Percentiles rank a stretch among this genome's conserved stretches.
These are phyloP conservation scores for Tolypocladium pustulatum DNA, from an alignment of 2,329 filamentous ascomycete species.

Conservation along the genomic window DNA sequence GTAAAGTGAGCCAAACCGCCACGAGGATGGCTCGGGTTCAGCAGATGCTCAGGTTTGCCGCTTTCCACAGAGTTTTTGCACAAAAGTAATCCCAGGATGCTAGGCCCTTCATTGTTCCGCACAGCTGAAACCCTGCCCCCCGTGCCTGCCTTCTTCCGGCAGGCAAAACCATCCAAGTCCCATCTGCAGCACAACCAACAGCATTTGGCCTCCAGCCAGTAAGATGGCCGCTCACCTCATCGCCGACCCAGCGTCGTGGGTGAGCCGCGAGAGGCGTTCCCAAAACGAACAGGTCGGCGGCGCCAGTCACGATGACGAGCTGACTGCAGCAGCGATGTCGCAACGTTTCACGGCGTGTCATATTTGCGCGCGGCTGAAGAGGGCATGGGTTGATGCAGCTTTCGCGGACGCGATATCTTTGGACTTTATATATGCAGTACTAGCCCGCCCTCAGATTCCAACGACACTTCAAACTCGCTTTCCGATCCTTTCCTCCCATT, in stretches of 20 bases:
- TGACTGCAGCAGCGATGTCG: background rate
- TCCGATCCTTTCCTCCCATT: background rate
- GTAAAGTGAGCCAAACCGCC: too few species aligned
- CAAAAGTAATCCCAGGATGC: too few species aligned
- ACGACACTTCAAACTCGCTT: background rate
- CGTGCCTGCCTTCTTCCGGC: background rate
- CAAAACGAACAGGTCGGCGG: background rate
- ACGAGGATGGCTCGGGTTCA: too few species aligned
- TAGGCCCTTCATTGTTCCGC: too few species aligned
- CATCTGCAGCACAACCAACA: background rate
- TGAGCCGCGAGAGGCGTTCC: background rate
- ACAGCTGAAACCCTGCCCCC: background rate
- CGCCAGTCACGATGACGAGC: background rate
- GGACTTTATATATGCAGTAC: background rate
- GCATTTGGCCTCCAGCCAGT: background rate
- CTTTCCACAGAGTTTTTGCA: too few species aligned
- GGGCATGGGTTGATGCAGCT: background rate
- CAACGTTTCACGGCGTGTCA: background rate
- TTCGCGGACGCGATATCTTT: background rate
- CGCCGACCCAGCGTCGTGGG: background rate
- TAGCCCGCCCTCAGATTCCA: background rate
- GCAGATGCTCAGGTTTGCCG: too few species aligned
- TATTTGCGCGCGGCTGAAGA: background rate
- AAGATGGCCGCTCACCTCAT: background rate
- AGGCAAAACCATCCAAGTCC: background rate